Evolutionary conservation across 192 early-diverging fungal species (phyloP), one percentile per base, ranked within the genome.

Genomic region (Coemansia sp.): DNA sequence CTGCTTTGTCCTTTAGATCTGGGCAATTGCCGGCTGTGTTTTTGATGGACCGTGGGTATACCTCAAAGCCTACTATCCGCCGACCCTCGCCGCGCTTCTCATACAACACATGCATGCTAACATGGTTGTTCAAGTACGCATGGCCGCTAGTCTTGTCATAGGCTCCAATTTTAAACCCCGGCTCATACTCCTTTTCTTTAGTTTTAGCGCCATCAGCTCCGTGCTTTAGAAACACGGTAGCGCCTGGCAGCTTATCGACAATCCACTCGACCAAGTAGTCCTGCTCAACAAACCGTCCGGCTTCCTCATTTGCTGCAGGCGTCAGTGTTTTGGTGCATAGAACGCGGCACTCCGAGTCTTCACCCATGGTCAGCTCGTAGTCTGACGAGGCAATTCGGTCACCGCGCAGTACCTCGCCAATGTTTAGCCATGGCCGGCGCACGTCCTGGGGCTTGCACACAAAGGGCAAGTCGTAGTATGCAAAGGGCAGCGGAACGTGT

Each of bases 61-160:
- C 88, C 81, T 93, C 92, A 62, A 93, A 90, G 41, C 90, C 90
- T 36, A 90, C 87, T 36, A 93, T 88, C n/a, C 78, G 53, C 29
- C 78, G 80, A 18, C 80, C 75, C 8, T 81, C 74, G 9, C 75
- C 70, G n/a, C 66, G 67, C 33, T 62, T 78, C 34, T 86, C 83
- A 63, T 90, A 90, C 16, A 89, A 68, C 20, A 92, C 83, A 18
- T 88, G 80, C 62, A 92, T 83, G 1, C 76, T 71, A 22, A 92
- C 84, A 65, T 92, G 90, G 66, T 91, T 91, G 77, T 92, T 89
- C 36, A 93, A 77, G 44, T 86, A 88, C 20, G 85, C 84, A 34
- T 73, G 81, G 3, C 78, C 81, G 46, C 24, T 66, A 9, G 20
- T 53, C 29, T 61, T 61, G 39, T 85, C 81, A 55, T 81, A 85